Base-by-base conservation (phyloP, 2,329 filamentous ascomycete genomes). In the Sporothrix euskadiensis region DNA sequence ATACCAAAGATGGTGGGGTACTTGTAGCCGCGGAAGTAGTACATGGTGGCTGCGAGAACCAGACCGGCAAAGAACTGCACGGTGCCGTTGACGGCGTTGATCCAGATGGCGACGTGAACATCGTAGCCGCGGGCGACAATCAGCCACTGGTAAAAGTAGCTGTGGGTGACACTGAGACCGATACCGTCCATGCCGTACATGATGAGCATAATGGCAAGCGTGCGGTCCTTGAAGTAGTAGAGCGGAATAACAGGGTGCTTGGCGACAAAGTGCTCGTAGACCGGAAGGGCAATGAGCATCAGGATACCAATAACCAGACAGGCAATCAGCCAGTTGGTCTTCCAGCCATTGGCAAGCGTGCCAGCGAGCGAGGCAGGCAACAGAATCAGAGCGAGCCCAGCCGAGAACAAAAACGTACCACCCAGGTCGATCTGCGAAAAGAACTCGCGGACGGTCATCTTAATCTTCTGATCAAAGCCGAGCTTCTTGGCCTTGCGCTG, bases 141-240 rank as follows among this genome's bases (percentile, higher is more conserved):
- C 0, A 80, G 80, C 85, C 85, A 87, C 35, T 83, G 77, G 75
- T 85, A 85, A 7, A 87, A 79, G 76, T 86, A 86, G 6, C 83
- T 83, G 76, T 86, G 84, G 0, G 84, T 85, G 63, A 79, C 80
- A 19, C 78, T 75, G 75, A 85, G 85, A 16, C 82, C 83, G 59
- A 86, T 76, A 5, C 80, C 80, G 75, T 87, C 85, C 47, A 83
- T 77, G 12, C 81, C 78, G 12, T 81, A 81, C 14, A 85, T 78
- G 0, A 83, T 68, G 10, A 83, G 78, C 16, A 81, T 81, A 16
- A 85, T 77, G 22, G 83, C 76, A 35, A 87, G 84, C 14, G 84
- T 82, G 5, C 79, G 73, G 54, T 82, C 83, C 39, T 79, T 79
- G 77, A 87, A 83, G 76, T 86, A 87, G 26, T 79, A 80, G 2